Evolutionary conservation across 139 green algal species (phyloP), one percentile per base, ranked within the genome.

Genomic region (Tetradesmus lagerheimii): DNA sequence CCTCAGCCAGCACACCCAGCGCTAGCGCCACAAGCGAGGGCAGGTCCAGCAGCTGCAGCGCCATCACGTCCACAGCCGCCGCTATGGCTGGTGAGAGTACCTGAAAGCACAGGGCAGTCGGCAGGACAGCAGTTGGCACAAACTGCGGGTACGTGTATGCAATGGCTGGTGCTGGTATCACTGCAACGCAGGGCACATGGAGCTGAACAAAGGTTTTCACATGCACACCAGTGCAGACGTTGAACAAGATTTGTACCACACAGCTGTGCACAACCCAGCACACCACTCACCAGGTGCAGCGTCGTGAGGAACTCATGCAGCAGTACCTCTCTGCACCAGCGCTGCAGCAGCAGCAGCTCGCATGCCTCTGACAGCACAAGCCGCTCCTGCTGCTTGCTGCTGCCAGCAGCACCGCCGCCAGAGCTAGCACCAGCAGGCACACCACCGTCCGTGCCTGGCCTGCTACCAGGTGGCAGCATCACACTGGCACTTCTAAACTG

Each of bases 271-370:
- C 53, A 29, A 8, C 34, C 35, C 37, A 16, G 37, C 76, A 16
- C 37, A 29, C n/a, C 9, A 45, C 83, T 16, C 38, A 88, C 83
- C 83, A 88, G 64, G 38, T 88, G 83, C 20, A 88, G 35, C 9
- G 83, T 88, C 31, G 64, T 80, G 6, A 88, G 4, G 9, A 88
- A 88, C 62, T 88, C 83, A 37, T 88, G 43, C 25, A 88, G 64
- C 62, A 88, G 37, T 27, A 88, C 16, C 18, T 88, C 83, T 39
- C 83, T 80, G 83, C 62, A 88, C 64, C 62, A 80, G 83, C 83
- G 83, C 64, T 88, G 83, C 83, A 88, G 64, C 62, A 88, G 41
- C 64, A 88, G 83, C 62, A 88, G 62, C 37, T 88, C 83, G 27
- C 83, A 88, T 27, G 83, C 64, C 37, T 80, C 35, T 31, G 38